Base-by-base conservation (phyloP, 179 eudicot genomes). In the Vitellaria paradoxa region DNA sequence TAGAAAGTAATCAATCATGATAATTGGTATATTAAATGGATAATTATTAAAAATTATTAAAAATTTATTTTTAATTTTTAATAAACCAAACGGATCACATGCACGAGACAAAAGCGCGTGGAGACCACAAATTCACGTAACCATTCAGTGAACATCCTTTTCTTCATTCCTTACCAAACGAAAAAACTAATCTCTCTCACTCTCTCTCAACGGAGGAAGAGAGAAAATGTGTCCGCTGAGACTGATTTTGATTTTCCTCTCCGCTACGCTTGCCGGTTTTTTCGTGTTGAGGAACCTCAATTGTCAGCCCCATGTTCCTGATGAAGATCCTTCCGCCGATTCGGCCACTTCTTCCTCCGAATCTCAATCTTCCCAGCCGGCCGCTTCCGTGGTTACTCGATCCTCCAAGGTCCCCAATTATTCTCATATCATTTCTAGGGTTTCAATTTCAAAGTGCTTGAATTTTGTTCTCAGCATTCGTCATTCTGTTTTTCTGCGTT, bases 231-330 rank as follows among this genome's bases (percentile, higher is more conserved):
- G 92, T 57, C 92, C 90, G 9, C 60, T 89, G 66, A 79, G 92
- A 65, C 66, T 89, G 0, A 84, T 89, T 55, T 77, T 89, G 70
- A 84, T 89, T 76, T 89, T 89, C 80, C 80, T 89, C 17, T 89
- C 92, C 14, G 92, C 90, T 5, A 82, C 89, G 14, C 86, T 89
- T 65, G 92, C 92, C 73, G 90, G 89, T 11, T 85, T 87, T 45
- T 86, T 89, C 77, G 82, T 86, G 23, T 79, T 89, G 47, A 82
- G 56, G 52, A 85, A 82, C 82, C 84, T 89, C 77, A 87, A 89
- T 72, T 80, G 87, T n/a, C 80, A 82, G 45, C 75, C 86, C 13
- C 18, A 72, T 21, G n/a, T 75, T 30, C 30, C 57, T 45, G 78
- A 59, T 0, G 37, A 30, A 47, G 75, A 84, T 10, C 52, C 3